phyloP scores from a whole-genome alignment of 2,329 filamentous ascomycete genomes.

The Elsinoe ampelina region DNA sequence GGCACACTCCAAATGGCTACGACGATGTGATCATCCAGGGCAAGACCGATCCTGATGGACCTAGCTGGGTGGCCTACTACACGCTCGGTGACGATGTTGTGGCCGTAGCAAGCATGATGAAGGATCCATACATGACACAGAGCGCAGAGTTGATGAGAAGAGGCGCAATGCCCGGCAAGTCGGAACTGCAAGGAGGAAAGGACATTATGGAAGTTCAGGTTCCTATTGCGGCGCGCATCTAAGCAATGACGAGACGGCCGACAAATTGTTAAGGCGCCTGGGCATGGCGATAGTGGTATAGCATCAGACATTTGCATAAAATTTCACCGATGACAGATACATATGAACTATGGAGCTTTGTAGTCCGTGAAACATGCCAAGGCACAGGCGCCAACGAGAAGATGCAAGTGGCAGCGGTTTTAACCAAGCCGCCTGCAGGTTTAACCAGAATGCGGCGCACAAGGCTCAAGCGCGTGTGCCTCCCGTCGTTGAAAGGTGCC shows the following conservation, averaged over 20 bases:
- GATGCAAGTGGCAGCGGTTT: not conserved
- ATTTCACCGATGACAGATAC: too few relatives aligned
- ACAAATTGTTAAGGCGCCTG: too few relatives aligned
- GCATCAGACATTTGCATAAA: too few relatives aligned
- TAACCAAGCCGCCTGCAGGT: not conserved
- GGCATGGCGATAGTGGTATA: too few relatives aligned
- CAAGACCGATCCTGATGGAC: slow-evolving; percentile 51
- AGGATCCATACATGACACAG: slow-evolving; percentile 79
- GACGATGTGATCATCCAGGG: slow-evolving; percentile 79
- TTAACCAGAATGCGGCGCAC: not conserved
- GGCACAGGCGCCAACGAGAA: too few relatives aligned
- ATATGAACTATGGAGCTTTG: too few relatives aligned
- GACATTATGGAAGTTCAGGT: slow-evolving; percentile 39
- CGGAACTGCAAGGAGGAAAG: slow-evolving; percentile 56
- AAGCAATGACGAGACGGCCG: not conserved
- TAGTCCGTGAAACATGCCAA: too few relatives aligned
- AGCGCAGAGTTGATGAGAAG: slow-evolving; percentile 74
- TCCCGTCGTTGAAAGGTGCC: too few relatives aligned
- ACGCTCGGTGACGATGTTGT: slow-evolving; percentile 77
- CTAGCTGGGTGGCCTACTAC: slow-evolving; percentile 85
- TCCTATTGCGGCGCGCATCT: slow-evolving; percentile 39
- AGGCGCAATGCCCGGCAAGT: slow-evolving; percentile 75
- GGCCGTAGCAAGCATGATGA: slow-evolving; percentile 82
- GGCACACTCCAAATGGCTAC: slow-evolving; percentile 72
- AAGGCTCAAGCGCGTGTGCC: too few relatives aligned